A percentile compares a stretch with the other conserved stretches of the same genome.
Conservation (phyloP, 1,139 yeast species). For the Geotrichum histeridarum region DNA sequence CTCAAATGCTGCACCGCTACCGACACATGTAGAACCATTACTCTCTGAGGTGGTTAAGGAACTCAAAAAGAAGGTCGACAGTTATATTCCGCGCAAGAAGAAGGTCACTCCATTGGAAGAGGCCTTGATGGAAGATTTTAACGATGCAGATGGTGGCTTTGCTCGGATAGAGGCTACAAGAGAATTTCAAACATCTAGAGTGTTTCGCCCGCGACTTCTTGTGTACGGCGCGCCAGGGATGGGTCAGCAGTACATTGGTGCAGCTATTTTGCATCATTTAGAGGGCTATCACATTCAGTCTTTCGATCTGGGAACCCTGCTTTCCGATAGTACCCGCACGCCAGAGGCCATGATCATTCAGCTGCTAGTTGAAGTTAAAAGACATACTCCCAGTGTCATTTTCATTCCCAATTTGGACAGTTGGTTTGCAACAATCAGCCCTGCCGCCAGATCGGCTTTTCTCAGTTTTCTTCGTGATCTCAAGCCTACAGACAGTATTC, state of each 20-base stretch:
- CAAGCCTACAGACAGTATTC: slow-evolving; percentile 64
- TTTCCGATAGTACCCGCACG: slow-evolving; percentile 75
- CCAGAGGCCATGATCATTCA: slow-evolving; percentile 85
- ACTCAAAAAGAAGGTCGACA: slow-evolving; percentile 49
- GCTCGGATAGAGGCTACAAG: slow-evolving; percentile 57
- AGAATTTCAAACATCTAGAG: slow-evolving; percentile 53
- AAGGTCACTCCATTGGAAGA: slow-evolving; percentile 61
- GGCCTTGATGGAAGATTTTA: slow-evolving; percentile 59
- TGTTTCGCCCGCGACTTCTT: slow-evolving; percentile 76
- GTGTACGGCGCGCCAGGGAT: slow-evolving; percentile 70
- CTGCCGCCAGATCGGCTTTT: slow-evolving; percentile 66
- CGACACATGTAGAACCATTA: slow-evolving; percentile 63
- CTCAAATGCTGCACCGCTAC: slow-evolving; percentile 66
- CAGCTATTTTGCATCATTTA: slow-evolving; percentile 73
- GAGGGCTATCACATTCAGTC: slow-evolving; percentile 91
- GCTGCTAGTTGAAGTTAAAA: slow-evolving; percentile 77
- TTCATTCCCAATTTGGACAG: slow-evolving; percentile 79
- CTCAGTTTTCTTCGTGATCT: slow-evolving; percentile 63
- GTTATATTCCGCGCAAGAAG: slow-evolving; percentile 60
- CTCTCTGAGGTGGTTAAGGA: slow-evolving; percentile 47
- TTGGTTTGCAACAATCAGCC: slow-evolving; percentile 67
- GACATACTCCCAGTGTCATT: slow-evolving; percentile 84
- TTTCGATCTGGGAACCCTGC: slow-evolving; percentile 71
- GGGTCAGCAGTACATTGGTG: slow-evolving; percentile 86
- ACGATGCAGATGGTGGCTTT: slow-evolving; percentile 63